A percentile compares a stretch with the other conserved stretches of the same genome.
Evolutionary conservation across 441 rosid genomes (phyloP).

Genomic region (Populus hybrid): DNA sequence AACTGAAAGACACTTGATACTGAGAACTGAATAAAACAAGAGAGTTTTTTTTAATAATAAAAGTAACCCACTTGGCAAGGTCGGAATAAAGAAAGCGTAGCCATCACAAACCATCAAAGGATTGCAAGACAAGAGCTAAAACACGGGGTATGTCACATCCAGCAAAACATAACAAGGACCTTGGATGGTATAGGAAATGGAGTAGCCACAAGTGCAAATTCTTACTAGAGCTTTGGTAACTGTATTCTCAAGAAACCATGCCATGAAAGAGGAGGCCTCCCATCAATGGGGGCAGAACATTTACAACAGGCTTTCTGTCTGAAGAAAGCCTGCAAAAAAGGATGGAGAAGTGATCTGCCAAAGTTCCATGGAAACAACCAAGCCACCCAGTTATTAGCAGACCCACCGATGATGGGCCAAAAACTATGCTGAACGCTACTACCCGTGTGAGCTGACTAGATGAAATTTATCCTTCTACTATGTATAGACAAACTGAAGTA

Average conservation of each 20-base stretch:
- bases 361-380: conserved; percentile 33
- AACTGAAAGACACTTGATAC: conserved; percentile 2
- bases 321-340: conserved; percentile 35
- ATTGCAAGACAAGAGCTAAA: conserved; percentile 21
- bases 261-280: conserved; percentile 29
- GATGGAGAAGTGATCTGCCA: conserved; percentile 24
- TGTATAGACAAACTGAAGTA: conserved; percentile 8
- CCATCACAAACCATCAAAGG: conserved; percentile 8
- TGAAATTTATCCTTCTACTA: conserved; percentile 12
- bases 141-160: conserved; percentile 24
- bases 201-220: conserved; percentile 25
- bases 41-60: conserved; percentile 16
- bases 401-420: conserved; percentile 12
- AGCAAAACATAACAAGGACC: conserved; percentile 22
- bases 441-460: conserved; percentile 21
- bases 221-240: conserved; percentile 31
- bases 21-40: conserved; percentile 17
- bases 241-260: conserved; percentile 44
- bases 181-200: conserved; percentile 10
- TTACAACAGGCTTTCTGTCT: conserved; percentile 37
- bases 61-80: conserved; percentile 16
- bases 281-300: conserved; percentile 26
- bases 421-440: conserved; percentile 35
- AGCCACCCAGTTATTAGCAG: conserved; percentile 11
- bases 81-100: conserved; percentile 24